Conservation (phyloP, 164 flowering plant species). For the Buxus sempervirens region DNA sequence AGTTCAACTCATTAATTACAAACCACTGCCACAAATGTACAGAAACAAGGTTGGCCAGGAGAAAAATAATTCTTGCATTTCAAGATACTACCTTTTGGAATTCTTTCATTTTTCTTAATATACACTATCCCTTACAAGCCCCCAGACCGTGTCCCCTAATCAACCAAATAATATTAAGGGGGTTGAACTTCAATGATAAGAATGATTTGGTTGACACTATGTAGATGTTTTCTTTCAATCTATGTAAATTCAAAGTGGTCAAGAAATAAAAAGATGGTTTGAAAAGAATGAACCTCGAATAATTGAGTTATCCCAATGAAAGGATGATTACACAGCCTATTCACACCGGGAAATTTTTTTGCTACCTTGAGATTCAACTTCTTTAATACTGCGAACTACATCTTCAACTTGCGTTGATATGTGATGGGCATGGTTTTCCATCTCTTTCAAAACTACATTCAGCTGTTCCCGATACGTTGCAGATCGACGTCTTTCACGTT, state of each 20-base stretch:
- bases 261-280: background rate
- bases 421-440: constrained; percentile 25
- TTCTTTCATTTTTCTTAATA: too few species aligned
- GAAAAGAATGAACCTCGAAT: background rate
- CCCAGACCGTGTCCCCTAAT: too few species aligned
- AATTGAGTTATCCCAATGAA: background rate
- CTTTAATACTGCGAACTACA: constrained; percentile 18
- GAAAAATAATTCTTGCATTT: too few species aligned
- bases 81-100: too few species aligned
- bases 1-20: too few species aligned
- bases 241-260: background rate
- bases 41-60: too few species aligned
- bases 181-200: background rate
- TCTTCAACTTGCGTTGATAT: constrained; percentile 24
- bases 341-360: background rate
- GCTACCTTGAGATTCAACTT: constrained; percentile 23
- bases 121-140: too few species aligned
- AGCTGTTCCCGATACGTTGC: constrained; percentile 27
- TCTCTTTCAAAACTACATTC: constrained; percentile 18
- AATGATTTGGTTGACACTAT: background rate
- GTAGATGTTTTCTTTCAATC: background rate
- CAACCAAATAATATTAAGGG: too few species aligned
- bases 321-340: background rate
- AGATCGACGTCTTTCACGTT: constrained; percentile 25
- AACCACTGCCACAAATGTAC: too few species aligned